Percentiles rank a stretch among this genome's conserved stretches.
These are phyloP conservation scores for Termitomyces sp. DNA, from an alignment of 768 basidiomycete genomes.

Conservation along the genomic window DNA sequence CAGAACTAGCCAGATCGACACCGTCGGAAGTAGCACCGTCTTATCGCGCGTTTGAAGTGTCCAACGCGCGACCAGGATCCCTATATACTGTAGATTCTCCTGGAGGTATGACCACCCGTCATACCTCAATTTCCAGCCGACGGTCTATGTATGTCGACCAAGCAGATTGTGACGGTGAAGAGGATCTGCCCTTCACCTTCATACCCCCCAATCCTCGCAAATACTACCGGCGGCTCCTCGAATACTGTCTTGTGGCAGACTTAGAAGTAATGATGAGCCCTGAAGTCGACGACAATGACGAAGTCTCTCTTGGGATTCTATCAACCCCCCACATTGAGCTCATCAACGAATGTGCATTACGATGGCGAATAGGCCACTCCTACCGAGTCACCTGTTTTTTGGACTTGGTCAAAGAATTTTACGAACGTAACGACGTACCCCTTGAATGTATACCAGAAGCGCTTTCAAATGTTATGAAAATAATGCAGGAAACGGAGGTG, in stretches of 20 bases:
- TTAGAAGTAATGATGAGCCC: constrained; percentile 86
- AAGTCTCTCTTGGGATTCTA: constrained; percentile 90
- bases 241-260: constrained; percentile 78
- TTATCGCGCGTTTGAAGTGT: constrained; percentile 25
- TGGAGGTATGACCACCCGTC: constrained; percentile 33
- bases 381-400: constrained; percentile 79
- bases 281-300: constrained; percentile 90
- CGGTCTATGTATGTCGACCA: constrained; percentile 45
- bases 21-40: constrained; percentile 46
- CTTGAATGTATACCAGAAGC: constrained; percentile 94
- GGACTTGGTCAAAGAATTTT: constrained; percentile 80
- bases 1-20: constrained; percentile 77
- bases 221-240: constrained; percentile 80
- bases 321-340: constrained; percentile 75
- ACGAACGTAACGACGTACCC: constrained; percentile 86
- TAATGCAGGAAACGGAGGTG: constrained; percentile 62
- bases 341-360: constrained; percentile 79
- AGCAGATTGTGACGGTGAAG: constrained; percentile 48
- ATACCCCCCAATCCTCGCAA: constrained; percentile 86
- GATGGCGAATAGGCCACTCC: constrained; percentile 84
- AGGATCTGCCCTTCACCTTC: constrained; percentile 78
- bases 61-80: constrained; percentile 53
- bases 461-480: constrained; percentile 64
- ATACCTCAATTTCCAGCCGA: constrained; percentile 62
- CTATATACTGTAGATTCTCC: constrained; percentile 42